Conservation (phyloP, 75 land plant genomes). For the Larix kaempferi region DNA sequence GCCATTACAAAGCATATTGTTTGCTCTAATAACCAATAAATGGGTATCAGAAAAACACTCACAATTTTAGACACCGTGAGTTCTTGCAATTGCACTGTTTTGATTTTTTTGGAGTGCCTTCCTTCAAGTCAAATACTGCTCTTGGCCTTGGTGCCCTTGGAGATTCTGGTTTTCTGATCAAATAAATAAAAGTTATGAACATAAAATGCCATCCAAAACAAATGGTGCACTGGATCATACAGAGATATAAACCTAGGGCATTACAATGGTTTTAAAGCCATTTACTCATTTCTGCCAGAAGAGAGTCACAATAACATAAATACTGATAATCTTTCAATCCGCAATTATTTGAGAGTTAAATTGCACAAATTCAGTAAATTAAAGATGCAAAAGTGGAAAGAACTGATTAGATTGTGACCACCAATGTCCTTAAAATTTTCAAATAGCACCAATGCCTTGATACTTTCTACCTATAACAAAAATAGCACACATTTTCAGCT, state of each 20-base stretch:
- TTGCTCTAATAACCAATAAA: slow-evolving; percentile 1
- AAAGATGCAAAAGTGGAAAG: not conserved
- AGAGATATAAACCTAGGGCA: no score
- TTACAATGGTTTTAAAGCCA: not conserved
- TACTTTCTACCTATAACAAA: not conserved
- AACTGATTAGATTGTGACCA: not conserved
- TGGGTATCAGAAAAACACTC: slow-evolving; percentile 18
- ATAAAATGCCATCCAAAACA: not conserved
- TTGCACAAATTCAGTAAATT: not conserved
- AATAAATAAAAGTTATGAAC: not conserved
- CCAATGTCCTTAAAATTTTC: not conserved
- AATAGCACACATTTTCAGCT: not conserved
- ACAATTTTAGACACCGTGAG: slow-evolving; percentile 94
- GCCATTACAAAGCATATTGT: not conserved
- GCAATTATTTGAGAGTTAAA: not conserved
- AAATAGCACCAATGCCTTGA: not conserved
- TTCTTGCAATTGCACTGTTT: slow-evolving; percentile 96
- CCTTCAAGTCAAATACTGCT: slow-evolving; percentile 57
- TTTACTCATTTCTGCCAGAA: not conserved
- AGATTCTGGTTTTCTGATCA: slow-evolving; percentile 58
- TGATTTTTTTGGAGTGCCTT: slow-evolving; percentile 88
- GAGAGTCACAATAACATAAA: not conserved
- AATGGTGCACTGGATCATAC: not conserved
- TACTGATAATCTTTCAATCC: not conserved
- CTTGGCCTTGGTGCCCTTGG: slow-evolving; percentile 42